phyloP scores from a whole-genome alignment of 2,329 filamentous ascomycete species.

The Chrysosporium queenslandicum region DNA sequence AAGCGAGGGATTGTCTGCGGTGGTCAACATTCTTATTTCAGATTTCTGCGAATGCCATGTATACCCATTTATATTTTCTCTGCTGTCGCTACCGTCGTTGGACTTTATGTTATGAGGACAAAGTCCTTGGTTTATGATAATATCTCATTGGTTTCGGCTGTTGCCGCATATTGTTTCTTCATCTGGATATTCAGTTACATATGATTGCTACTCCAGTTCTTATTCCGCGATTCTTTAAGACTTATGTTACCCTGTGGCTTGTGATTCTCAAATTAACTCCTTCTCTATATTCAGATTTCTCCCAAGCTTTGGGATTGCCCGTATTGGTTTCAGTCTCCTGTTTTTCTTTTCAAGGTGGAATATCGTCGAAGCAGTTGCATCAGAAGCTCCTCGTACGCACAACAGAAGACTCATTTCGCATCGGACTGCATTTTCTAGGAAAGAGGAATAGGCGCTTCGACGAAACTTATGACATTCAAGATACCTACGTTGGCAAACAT shows the following conservation, averaged over 20 bases:
- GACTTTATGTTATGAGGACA: background rate
- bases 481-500: constrained; percentile 1
- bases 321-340: background rate
- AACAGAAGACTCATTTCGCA: constrained; percentile 1
- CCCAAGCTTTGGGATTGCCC: background rate
- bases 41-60: background rate
- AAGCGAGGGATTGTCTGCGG: background rate
- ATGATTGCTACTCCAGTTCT: background rate
- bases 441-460: constrained; percentile 2
- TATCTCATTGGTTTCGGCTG: background rate
- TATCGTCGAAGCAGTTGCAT: background rate
- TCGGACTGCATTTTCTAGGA: constrained; percentile 3
- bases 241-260: background rate
- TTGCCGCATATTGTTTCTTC: background rate
- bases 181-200: background rate
- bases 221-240: background rate
- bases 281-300: background rate
- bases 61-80: constrained; percentile 2
- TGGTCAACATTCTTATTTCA: constrained; percentile 7
- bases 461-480: constrained; percentile 5
- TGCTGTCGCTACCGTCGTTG: constrained; percentile 6
- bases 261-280: background rate
- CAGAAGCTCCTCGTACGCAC: background rate
- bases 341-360: background rate
- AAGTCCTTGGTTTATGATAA: background rate